These are phyloP conservation scores for Alternaria ethzedia DNA, from an alignment of 2,329 filamentous ascomycete genomes.

Conservation along the genomic window DNA sequence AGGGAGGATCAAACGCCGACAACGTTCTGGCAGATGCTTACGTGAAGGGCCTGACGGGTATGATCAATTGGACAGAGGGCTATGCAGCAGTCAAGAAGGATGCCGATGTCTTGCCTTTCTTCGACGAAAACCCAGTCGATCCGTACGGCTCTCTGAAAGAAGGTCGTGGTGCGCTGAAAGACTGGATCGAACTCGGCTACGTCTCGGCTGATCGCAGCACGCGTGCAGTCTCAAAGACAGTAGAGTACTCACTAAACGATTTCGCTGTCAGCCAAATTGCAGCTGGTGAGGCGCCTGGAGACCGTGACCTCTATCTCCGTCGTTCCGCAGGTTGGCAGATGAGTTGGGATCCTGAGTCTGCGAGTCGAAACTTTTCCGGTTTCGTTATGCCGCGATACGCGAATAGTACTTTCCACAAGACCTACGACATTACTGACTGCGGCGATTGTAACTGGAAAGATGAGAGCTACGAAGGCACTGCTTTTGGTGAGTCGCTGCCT, in stretches of 20 bases:
- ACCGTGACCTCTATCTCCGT: conserved; percentile 48
- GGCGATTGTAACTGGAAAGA: conserved; percentile 51
- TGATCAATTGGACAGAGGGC: conserved; percentile 73
- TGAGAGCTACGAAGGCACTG: conserved; percentile 53
- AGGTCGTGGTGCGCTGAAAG: conserved; percentile 51
- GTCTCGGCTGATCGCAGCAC: conserved; percentile 49
- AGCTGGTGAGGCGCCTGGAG: conserved; percentile 48
- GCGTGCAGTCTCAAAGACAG: conserved; percentile 49
- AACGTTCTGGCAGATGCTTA: conserved; percentile 69
- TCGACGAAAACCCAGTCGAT: conserved; percentile 45
- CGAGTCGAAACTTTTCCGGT: conserved; percentile 46
- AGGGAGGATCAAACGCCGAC: conserved; percentile 46
- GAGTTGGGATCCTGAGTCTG: conserved; percentile 49
- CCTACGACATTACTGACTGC: conserved; percentile 52
- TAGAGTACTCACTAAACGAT: conserved; percentile 54
- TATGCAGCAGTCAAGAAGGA: conserved; percentile 76
- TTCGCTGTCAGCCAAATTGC: conserved; percentile 53
- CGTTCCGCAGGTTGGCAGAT: conserved; percentile 53
- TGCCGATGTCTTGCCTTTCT: conserved; percentile 62
- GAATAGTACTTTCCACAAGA: conserved; percentile 46
- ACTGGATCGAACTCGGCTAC: conserved; percentile 53
- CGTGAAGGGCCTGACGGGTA: conserved; percentile 66
- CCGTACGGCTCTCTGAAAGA: conserved; percentile 49
- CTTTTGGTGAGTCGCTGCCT: conserved; percentile 36
- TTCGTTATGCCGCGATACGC: conserved; percentile 46